Evolutionary conservation across 805 yeast species (phyloP), one percentile per base, ranked within the genome.

Genomic region (Yarrowia alimentaria): DNA sequence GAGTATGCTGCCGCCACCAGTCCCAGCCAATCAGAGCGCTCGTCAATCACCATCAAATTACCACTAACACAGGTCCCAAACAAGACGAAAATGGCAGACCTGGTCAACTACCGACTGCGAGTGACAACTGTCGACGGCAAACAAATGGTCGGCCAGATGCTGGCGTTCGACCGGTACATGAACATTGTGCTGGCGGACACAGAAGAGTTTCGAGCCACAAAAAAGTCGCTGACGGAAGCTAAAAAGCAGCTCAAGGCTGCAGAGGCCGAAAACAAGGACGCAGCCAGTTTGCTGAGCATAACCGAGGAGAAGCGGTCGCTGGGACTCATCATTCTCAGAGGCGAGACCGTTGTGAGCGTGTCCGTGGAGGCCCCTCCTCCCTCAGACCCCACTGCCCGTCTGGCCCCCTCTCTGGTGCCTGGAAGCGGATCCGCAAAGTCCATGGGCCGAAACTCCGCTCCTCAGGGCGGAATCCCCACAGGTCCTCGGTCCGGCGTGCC

Each of bases 121-220:
- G 85, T 88, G 18, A 73, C 81, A 21, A 78, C 91, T 1, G 65
- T 78, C n/a, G 97, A 91, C 67, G 82, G 84, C 5, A 75, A 94
- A 33, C 81, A 79, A 34, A 78, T 85, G 57, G 73, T 81, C 6
- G 99, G 99, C 1, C 81, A 80, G 55, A 73, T 91, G 49, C 67
- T 90, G 56, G 89, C 98, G 6, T 91, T 87, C 64, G 99, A 93
- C 65, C 83, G 83, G 54, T 85, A 83, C 63, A 81, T 90, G 83
- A 91, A 91, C 65, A 63, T 91, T 13, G 95, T 93, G 11, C 69
- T 91, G 24, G 76, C 85, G 10, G 93, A 90, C 56, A 78, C 93
- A 32, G 89, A 86, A 60, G 99, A 91, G 63, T 80, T 80, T 60
- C 74, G 97, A 57, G 80, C 80, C 55, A 75, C 85, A 7, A 58